phyloP scores from a whole-genome alignment of 1,284 basidiomycete species.

The Porodaedalea pini region DNA sequence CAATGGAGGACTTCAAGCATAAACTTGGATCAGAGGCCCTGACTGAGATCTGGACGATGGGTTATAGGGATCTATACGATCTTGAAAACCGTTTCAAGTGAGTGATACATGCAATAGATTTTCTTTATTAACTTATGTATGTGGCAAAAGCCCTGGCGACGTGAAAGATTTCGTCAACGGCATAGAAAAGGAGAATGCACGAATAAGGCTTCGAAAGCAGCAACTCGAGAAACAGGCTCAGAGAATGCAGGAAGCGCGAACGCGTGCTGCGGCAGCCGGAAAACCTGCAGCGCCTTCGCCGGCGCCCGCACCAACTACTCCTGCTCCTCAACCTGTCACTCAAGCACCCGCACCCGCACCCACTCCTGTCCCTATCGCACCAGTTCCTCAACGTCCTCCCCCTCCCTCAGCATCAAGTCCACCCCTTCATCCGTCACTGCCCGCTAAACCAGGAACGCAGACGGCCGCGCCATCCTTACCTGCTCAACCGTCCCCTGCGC shows the following conservation, averaged over 20 bases:
- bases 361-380: constrained; percentile 16
- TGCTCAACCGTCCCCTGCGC: constrained; percentile 19
- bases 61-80: constrained; percentile 60
- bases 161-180: constrained; percentile 70
- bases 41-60: constrained; percentile 78
- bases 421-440: constrained; percentile 64
- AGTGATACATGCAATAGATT: constrained; percentile 26
- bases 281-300: constrained; percentile 26
- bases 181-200: constrained; percentile 60
- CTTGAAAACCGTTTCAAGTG: constrained; percentile 65
- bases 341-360: constrained; percentile 16
- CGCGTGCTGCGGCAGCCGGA: constrained; percentile 32
- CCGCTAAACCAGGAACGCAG: constrained; percentile 44
- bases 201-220: constrained; percentile 59
- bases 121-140: constrained; percentile 14
- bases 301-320: constrained; percentile 24
- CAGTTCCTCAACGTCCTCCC: constrained; percentile 22
- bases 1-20: constrained; percentile 57
- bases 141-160: constrained; percentile 51
- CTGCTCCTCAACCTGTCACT: constrained; percentile 21
- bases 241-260: constrained; percentile 42
- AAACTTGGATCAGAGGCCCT: constrained; percentile 60
- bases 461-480: constrained; percentile 32
- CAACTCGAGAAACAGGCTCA: constrained; percentile 47
- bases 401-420: constrained; percentile 31